Percentiles rank a stretch among this genome's conserved stretches.
These are phyloP conservation scores for Syzygium malaccense DNA, from an alignment of 441 rosid genomes.

Conservation along the genomic window DNA sequence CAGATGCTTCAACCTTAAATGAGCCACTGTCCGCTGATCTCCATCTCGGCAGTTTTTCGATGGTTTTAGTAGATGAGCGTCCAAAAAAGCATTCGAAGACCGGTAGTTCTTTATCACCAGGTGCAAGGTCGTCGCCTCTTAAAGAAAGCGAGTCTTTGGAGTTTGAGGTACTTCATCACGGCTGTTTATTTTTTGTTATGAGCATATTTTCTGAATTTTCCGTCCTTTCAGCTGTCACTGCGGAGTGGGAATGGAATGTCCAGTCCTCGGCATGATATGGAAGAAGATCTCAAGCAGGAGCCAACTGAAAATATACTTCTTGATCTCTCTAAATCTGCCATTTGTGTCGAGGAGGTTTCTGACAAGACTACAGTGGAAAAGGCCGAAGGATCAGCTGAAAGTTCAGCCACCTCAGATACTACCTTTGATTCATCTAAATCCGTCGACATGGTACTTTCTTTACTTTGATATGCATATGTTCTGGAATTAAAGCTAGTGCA, in stretches of 20 bases:
- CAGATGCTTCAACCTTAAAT: conserved; percentile 3
- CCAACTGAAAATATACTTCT: conserved; percentile 11
- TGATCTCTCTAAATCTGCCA: conserved; percentile 14
- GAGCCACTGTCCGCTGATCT: not conserved
- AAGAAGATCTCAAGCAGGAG: conserved; percentile 1
- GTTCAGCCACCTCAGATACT: conserved; percentile 12
- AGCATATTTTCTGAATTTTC: not conserved
- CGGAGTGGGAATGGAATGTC: not conserved
- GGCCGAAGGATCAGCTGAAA: conserved; percentile 11
- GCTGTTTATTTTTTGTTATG: not conserved
- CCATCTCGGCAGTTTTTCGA: not conserved
- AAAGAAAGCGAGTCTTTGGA: conserved; percentile 2
- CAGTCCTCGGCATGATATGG: not conserved
- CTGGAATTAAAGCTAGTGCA: not conserved
- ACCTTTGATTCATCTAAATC: conserved; percentile 12
- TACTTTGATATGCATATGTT: not conserved
- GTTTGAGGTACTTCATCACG: conserved; percentile 4
- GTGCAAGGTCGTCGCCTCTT: not conserved
- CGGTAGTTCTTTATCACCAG: not conserved
- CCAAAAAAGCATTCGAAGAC: not conserved
- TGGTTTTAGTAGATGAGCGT: not conserved
- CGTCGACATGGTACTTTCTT: conserved; percentile 13
- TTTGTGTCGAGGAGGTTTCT: conserved; percentile 5
- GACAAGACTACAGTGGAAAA: conserved; percentile 1
- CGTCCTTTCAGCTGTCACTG: not conserved